Base-by-base conservation (phyloP, 306 rosid genomes). In the Datisca glomerata region DNA sequence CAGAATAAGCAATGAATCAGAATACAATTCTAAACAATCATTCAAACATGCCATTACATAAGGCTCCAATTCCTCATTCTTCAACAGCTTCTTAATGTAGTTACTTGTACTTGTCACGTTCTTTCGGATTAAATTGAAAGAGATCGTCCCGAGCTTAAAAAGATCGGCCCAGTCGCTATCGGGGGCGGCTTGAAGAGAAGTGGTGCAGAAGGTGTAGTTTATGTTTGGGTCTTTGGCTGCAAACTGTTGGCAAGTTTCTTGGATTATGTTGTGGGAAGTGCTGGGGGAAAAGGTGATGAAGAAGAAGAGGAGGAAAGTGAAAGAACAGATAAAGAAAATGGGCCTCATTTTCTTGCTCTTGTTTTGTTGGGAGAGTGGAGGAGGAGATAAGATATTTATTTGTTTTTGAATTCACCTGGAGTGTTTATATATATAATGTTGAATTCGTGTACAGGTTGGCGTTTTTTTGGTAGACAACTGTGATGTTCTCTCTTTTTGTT, bases 21-120 rank as follows among this genome's bases (percentile, higher is more conserved):
- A 55, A 43, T 75, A 86, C 10, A 86, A 67, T 19, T 68, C 71
- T 39, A 70, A 48, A 25, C 96, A 86, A 50, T 78, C 96, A 7
- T 34, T 17, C 51, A 86, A 69, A 18, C 77, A 61, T 12, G 21
- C 72, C 49, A 36, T 64, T 0, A 31, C 10, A 20, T 46, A 61
- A 0, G 69, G 65, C 2, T 66, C 70, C 0, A 50, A 8, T 2
- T 21, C 48, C n/a, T 63, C 60, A 12, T 39, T 66, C 59, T 68
- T 27, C 46, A 74, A 49, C 21, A 81, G 73, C 41, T 31, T 43
- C 11, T 68, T 51, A 58, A 81, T 69, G 49, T 51, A 38, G n/a
- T 10, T 29, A 12, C 40, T 38, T 0, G 92, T 73, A 34, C 21
- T 20, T 1, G 86, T 75, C 1, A 76, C 64, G 44, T 78, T 75